Conservation (phyloP, 2,329 filamentous ascomycete genomes). For the Didymella sp. region DNA sequence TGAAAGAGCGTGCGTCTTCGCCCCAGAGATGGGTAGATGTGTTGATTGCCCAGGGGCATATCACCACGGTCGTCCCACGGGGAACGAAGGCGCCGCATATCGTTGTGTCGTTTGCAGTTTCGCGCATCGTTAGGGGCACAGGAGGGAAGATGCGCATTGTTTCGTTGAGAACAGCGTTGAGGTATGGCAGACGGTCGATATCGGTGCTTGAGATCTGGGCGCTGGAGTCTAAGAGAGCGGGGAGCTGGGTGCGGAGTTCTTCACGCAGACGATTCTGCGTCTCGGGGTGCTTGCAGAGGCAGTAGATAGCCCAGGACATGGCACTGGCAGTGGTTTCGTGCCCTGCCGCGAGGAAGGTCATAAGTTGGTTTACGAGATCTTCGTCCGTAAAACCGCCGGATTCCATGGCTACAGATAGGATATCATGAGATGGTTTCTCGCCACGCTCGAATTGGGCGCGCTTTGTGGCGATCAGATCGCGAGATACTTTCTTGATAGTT, state of each 20-base stretch:
- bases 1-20: slow-evolving; percentile 73
- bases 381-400: slow-evolving; percentile 79
- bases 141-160: slow-evolving; percentile 75
- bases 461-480: slow-evolving; percentile 74
- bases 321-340: slow-evolving; percentile 65
- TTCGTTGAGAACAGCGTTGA: slow-evolving; percentile 78
- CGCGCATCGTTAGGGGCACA: slow-evolving; percentile 73
- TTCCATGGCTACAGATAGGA: slow-evolving; percentile 79
- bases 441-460: slow-evolving; percentile 61
- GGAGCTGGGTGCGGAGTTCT: slow-evolving; percentile 58
- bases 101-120: slow-evolving; percentile 68
- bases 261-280: slow-evolving; percentile 58
- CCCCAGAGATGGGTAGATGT: slow-evolving; percentile 76
- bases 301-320: slow-evolving; percentile 62
- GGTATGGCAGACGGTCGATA: slow-evolving; percentile 78
- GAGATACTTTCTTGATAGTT: slow-evolving; percentile 65
- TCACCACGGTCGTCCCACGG: slow-evolving; percentile 71
- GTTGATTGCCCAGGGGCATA: slow-evolving; percentile 74
- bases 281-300: slow-evolving; percentile 59
- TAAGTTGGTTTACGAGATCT: slow-evolving; percentile 84
- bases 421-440: slow-evolving; percentile 66
- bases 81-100: slow-evolving; percentile 72
- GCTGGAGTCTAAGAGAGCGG: slow-evolving; percentile 49
- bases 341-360: slow-evolving; percentile 83
- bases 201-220: slow-evolving; percentile 60